Percentiles rank a stretch among this genome's conserved stretches.
These are phyloP conservation scores for Sphaerulina musiva DNA, from an alignment of 2,329 filamentous ascomycete genomes.

Conservation along the genomic window DNA sequence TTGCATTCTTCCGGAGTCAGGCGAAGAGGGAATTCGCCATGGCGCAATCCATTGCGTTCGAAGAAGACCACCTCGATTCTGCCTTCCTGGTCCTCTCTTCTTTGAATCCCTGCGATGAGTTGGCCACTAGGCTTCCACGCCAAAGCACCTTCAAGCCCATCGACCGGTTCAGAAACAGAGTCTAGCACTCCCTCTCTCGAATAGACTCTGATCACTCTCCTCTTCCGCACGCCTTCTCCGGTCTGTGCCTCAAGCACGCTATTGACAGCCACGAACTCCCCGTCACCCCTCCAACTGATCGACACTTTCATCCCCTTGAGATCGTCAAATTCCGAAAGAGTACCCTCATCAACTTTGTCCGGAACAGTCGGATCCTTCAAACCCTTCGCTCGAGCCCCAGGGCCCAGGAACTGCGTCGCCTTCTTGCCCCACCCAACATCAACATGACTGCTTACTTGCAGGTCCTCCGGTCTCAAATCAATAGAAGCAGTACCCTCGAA, in stretches of 20 bases:
- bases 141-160: constrained; percentile 76
- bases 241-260: constrained; percentile 59
- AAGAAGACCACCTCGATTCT: constrained; percentile 80
- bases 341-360: constrained; percentile 79
- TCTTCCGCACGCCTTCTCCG: constrained; percentile 32
- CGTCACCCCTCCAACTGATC: constrained; percentile 92
- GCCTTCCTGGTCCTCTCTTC: constrained; percentile 50
- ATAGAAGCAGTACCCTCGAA: constrained; percentile 80
- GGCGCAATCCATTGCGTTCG: constrained; percentile 92
- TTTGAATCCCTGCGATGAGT: constrained; percentile 78
- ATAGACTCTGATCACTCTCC: constrained; percentile 82
- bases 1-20: constrained; percentile 54
- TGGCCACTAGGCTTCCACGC: constrained; percentile 92
- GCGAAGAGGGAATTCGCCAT: constrained; percentile 84
- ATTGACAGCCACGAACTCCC: constrained; percentile 82
- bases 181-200: constrained; percentile 85
- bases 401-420: constrained; percentile 92
- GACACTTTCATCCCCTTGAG: constrained; percentile 46
- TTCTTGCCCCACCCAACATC: constrained; percentile 98
- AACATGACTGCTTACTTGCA: constrained; percentile 79
- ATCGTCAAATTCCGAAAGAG: constrained; percentile 68
- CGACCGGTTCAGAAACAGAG: constrained; percentile 89
- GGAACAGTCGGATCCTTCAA: constrained; percentile 90
- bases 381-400: constrained; percentile 60
- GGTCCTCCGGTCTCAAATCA: constrained; percentile 65